Evolutionary conservation across 2,329 filamentous ascomycete genomes (phyloP).

Genomic region (Parasarocladium wereldwijsianum): DNA sequence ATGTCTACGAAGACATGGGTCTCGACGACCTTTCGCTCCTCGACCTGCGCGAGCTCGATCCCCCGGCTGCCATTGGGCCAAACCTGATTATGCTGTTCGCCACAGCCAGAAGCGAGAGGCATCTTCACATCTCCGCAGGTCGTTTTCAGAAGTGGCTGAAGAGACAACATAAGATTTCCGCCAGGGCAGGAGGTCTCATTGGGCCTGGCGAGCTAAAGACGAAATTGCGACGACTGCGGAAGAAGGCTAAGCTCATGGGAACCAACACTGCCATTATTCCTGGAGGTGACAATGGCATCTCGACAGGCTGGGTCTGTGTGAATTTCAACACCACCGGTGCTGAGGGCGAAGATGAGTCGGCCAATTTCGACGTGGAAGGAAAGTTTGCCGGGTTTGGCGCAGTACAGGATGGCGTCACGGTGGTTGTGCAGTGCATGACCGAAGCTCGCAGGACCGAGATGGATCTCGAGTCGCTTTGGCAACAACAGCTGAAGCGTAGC

Average conservation of each 20-base stretch:
- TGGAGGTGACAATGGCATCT: constrained; percentile 67
- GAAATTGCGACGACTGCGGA: constrained; percentile 66
- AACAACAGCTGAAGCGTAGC: constrained; percentile 21
- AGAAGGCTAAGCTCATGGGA: constrained; percentile 67
- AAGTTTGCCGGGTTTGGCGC: constrained; percentile 66
- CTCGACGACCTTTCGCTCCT: constrained; percentile 68
- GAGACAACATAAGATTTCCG: constrained; percentile 53
- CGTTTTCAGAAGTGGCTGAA: constrained; percentile 79
- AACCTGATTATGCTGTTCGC: constrained; percentile 88
- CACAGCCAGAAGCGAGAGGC: constrained; percentile 81
- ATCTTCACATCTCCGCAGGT: constrained; percentile 82
- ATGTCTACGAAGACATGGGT: constrained; percentile 71
- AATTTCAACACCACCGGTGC: constrained; percentile 49
- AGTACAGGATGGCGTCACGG: constrained; percentile 29
- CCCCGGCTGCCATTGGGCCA: constrained; percentile 72
- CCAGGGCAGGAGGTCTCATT: constrained; percentile 74
- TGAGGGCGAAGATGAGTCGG: constrained; percentile 31
- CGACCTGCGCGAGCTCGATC: constrained; percentile 73
- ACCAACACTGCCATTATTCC: constrained; percentile 51
- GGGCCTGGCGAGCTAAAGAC: constrained; percentile 85
- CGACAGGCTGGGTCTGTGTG: constrained; percentile 92
- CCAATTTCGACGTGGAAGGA: constrained; percentile 30
- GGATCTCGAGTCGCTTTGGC: constrained; percentile 38
- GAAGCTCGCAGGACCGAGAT: constrained; percentile 36
- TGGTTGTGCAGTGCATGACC: constrained; percentile 44